Evolutionary conservation across 495 filamentous ascomycete species (phyloP).

Genomic region (Aspergillus olivimuriae): DNA sequence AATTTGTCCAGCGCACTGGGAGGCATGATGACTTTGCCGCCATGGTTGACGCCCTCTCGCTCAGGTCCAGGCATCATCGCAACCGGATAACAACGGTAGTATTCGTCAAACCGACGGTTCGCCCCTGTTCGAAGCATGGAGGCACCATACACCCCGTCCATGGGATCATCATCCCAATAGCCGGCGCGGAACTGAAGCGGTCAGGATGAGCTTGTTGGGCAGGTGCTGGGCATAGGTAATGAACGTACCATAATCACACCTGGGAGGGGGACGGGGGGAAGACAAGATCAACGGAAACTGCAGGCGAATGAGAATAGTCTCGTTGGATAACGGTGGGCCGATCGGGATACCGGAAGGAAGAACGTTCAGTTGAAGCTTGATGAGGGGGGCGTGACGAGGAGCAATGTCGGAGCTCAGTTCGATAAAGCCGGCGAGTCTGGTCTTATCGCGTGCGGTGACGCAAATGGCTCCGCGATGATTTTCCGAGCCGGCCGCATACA

Average conservation of each 20-base stretch:
- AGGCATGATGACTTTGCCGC: slow-evolving; percentile 94
- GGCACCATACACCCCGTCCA: slow-evolving; percentile 41
- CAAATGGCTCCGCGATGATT: slow-evolving; percentile 38
- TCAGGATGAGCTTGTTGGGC: slow-evolving; percentile 12
- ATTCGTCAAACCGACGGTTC: slow-evolving; percentile 84
- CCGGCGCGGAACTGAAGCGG: slow-evolving; percentile 42
- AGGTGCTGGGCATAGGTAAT: not conserved
- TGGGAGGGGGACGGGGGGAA: not conserved
- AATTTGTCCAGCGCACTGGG: slow-evolving; percentile 94
- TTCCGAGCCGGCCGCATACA: slow-evolving; percentile 42
- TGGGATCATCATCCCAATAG: slow-evolving; percentile 53
- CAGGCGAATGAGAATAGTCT: not conserved
- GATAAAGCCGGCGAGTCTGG: slow-evolving; percentile 3
- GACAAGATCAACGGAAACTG: not conserved
- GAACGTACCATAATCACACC: not conserved
- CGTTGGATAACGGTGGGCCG: too few relatives aligned
- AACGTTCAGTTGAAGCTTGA: not conserved
- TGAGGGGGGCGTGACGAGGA: not conserved
- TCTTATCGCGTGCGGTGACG: slow-evolving; percentile 32
- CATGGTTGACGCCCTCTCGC: slow-evolving; percentile 84
- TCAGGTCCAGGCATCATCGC: slow-evolving; percentile 92
- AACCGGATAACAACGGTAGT: slow-evolving; percentile 91
- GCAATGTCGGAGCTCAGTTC: slow-evolving; percentile 2
- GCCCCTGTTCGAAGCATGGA: slow-evolving; percentile 35
- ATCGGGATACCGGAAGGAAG: too few relatives aligned